Evolutionary conservation across 2,329 filamentous ascomycete species (phyloP), one percentile per base, ranked within the genome.

Genomic region (Cordyceps fumosorosea): DNA sequence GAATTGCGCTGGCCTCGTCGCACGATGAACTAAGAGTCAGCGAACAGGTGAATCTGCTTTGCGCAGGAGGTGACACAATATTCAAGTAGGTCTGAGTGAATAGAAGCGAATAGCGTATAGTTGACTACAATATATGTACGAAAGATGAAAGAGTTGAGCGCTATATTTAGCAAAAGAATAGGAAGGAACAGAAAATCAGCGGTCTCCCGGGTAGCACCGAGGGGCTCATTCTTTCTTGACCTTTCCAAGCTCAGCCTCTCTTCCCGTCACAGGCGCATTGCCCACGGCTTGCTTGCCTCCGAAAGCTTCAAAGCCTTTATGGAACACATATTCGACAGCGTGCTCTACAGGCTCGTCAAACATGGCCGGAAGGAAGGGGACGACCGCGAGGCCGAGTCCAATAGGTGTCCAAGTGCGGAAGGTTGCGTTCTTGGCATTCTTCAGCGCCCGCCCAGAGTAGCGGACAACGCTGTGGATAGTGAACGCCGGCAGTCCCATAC

Each of bases 331-430:
- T 71, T 98, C 93, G 0, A 96, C 91, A 0, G 90, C 91, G 65
- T 91, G 84, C 76, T 98, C 95, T 7, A 99, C 91, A 0, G 95
- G 93, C 73, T 96, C 84, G 70, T 99, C 93, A 68, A 97, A 97
- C 61, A 96, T 76, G 63, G 82, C 87, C 0, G 93, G 93, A 62
- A 97, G 75, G 73, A 93, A 89, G 0, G 93, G 93, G 10, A 97
- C 92, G 10, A 91, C 81, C 0, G 87, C 77, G 40, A 92, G 73
- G 3, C 92, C 86, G 69, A 96, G 84, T 2, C 95, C 95, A 64
- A 99, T 96, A 0, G 95, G 95, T 0, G 84, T 89, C 89, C 90
- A 99, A 0, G 91, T 95, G 67, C 93, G 81, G 26, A 98, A 63
- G 5, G 78, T 84, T 63, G 82, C 80, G 71, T 89, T 96, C 80